Evolutionary conservation across 1,139 yeast genomes (phyloP), one percentile per base, ranked within the genome.

Genomic region (Saccharomycopsis hybrid): DNA sequence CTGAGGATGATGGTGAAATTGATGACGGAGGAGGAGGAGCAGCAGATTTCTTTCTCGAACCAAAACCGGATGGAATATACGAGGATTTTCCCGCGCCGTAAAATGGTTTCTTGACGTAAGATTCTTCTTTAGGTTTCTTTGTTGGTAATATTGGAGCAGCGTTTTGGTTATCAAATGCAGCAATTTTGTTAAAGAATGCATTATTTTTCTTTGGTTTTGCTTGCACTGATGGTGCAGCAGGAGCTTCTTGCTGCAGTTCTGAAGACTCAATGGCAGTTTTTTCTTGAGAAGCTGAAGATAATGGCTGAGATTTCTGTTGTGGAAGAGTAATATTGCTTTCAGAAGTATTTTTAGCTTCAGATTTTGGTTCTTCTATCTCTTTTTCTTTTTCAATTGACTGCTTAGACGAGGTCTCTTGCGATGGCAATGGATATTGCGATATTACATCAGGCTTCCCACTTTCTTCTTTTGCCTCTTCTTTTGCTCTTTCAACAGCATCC

Each of bases 111-210:
- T 63, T 66, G 7, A 64, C 70, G 55, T 62, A 68, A 0, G 69
- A 60, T 30, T 62, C 61, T 29, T 66, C 68, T 40, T 62, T 60
- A 27, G 69, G 67, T 41, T 62, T 58, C 37, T 57, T 62, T 46
- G 58, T 56, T 2, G 74, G 72, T 43, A 53, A 51, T 5, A 72
- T 59, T 2, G 77, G 72, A 1, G 76, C 68, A 7, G 67, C 63
- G n/a, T 54, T 56, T 13, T 58, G 53, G 33, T 57, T 59, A 55
- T 74, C 73, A 60, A 75, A 74, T 1, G 78, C 69, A 5, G 74
- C 72, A 40, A 73, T 64, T 51, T 75, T 63, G 53, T 68, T 69
- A 33, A 64, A 65, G 58, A 74, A 72, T 1, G 71, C 63, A 39
- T 51, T 55, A 56, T 52, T 56, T 52, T 28, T 25, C 27, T 41